A percentile compares a stretch with the other conserved stretches of the same genome.
Evolutionary conservation across 495 filamentous ascomycete species (phyloP).

Genomic region (Aspergillus asperescens): DNA sequence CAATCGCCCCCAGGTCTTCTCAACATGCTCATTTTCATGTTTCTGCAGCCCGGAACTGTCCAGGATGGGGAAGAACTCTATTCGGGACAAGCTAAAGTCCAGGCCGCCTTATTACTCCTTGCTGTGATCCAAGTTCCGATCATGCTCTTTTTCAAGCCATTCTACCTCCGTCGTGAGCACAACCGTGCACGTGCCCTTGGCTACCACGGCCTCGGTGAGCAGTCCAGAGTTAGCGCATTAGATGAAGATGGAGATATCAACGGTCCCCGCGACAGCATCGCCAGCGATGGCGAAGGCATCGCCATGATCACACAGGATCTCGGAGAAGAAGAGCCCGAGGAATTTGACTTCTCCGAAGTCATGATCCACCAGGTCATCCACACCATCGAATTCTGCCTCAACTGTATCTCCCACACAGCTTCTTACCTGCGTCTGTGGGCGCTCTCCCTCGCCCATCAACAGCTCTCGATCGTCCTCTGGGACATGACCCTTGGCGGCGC

Average conservation of each 20-base stretch:
- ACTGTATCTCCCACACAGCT: slow-evolving; percentile 97
- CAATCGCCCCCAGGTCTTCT: slow-evolving; percentile 73
- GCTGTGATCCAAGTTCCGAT: slow-evolving; percentile 83
- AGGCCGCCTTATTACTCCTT: slow-evolving; percentile 73
- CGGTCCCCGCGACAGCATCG: slow-evolving; percentile 62
- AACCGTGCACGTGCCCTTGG: slow-evolving; percentile 81
- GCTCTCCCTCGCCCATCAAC: slow-evolving; percentile 92
- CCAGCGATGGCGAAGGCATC: slow-evolving; percentile 77
- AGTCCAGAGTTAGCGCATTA: slow-evolving; percentile 76
- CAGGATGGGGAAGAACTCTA: slow-evolving; percentile 68
- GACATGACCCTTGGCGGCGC: slow-evolving; percentile 82
- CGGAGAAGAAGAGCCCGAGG: slow-evolving; percentile 71
- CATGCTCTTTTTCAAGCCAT: slow-evolving; percentile 89
- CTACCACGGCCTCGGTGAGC: slow-evolving; percentile 89
- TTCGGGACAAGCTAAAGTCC: slow-evolving; percentile 65
- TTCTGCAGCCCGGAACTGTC: slow-evolving; percentile 76
- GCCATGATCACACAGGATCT: slow-evolving; percentile 89
- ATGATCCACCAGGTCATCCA: slow-evolving; percentile 99
- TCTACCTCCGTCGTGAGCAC: slow-evolving; percentile 88
- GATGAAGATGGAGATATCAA: slow-evolving; percentile 67
- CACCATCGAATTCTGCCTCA: slow-evolving; percentile 98
- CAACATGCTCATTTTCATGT: slow-evolving; percentile 99
- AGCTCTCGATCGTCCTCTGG: slow-evolving; percentile 95
- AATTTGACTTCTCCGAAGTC: slow-evolving; percentile 92
- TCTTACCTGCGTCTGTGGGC: slow-evolving; percentile 99